Conservation (phyloP, 2,329 filamentous ascomycete genomes). For the Venturia pyrina region DNA sequence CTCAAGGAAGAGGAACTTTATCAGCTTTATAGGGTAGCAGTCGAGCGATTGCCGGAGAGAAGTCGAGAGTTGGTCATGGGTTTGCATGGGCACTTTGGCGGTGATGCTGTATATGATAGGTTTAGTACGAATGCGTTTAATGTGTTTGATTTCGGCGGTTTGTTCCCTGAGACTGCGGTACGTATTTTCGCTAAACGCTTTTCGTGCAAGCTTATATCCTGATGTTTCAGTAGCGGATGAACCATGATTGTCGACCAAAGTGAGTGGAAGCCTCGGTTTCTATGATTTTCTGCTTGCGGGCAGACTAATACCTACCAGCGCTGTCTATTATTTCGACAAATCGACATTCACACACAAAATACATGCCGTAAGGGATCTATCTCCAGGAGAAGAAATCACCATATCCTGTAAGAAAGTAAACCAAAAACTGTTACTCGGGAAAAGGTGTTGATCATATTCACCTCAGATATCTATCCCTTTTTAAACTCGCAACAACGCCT, state of each 20-base stretch:
- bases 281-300: background rate
- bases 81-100: conserved; percentile 12
- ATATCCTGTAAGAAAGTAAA: conserved; percentile 24
- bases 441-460: background rate
- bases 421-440: no score
- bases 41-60: conserved; percentile 4
- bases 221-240: conserved; percentile 21
- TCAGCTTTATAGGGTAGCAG: background rate
- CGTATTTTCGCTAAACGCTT: background rate
- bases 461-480: conserved; percentile 22
- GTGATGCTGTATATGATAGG: conserved; percentile 5
- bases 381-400: conserved; percentile 32
- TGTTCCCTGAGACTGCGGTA: conserved; percentile 12
- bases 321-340: conserved; percentile 29
- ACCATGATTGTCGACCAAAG: conserved; percentile 35
- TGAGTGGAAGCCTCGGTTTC: conserved; percentile 13
- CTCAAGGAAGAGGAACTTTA: background rate
- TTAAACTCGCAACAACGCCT: conserved; percentile 23
- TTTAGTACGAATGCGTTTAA: conserved; percentile 13
- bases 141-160: background rate
- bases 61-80: conserved; percentile 3
- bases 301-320: conserved; percentile 11
- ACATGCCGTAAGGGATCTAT: conserved; percentile 28
- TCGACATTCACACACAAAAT: conserved; percentile 28
- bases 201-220: background rate